Evolutionary conservation across 2,329 filamentous ascomycete species (phyloP).

Genomic region (Phialophora chinensis): DNA sequence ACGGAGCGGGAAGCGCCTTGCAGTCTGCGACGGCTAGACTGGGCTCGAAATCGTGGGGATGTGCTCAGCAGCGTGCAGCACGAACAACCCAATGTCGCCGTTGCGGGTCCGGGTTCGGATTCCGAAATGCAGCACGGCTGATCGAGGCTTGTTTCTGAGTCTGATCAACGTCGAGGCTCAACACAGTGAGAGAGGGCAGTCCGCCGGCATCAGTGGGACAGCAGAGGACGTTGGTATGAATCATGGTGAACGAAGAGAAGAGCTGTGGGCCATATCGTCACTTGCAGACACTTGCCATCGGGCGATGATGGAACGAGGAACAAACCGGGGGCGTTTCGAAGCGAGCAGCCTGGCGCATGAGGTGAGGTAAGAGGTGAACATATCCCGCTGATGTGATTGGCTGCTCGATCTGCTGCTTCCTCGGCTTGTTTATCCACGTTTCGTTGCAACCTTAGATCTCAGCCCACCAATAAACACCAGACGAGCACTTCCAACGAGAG

Average conservation of each 20-base stretch:
- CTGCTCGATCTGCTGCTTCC: neutral
- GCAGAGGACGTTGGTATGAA: neutral
- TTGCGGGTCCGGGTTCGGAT: neutral
- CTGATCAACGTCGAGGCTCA: neutral
- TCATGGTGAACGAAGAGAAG: slow-evolving; percentile 1
- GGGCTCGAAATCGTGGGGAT: slow-evolving; percentile 8
- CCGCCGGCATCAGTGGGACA: neutral
- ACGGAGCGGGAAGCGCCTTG: neutral
- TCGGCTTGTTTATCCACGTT: neutral
- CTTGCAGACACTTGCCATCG: slow-evolving; percentile 9
- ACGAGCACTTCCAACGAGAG: neutral
- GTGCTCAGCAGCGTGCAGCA: slow-evolving; percentile 17
- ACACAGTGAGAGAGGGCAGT: neutral
- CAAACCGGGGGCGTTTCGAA: slow-evolving; percentile 28
- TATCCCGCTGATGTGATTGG: neutral
- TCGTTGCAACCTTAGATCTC: neutral
- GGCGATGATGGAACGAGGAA: slow-evolving; percentile 16
- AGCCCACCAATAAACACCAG: neutral
- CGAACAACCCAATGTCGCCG: slow-evolving; percentile 4
- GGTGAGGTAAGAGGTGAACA: neutral
- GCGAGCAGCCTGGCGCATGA: slow-evolving; percentile 7
- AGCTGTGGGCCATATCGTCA: slow-evolving; percentile 13
- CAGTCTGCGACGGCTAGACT: neutral
- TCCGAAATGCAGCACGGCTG: slow-evolving; percentile 19
- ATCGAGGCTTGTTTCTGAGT: slow-evolving; percentile 1